Base-by-base conservation (phyloP, 805 yeast species). In the Myxozyma geophila region DNA sequence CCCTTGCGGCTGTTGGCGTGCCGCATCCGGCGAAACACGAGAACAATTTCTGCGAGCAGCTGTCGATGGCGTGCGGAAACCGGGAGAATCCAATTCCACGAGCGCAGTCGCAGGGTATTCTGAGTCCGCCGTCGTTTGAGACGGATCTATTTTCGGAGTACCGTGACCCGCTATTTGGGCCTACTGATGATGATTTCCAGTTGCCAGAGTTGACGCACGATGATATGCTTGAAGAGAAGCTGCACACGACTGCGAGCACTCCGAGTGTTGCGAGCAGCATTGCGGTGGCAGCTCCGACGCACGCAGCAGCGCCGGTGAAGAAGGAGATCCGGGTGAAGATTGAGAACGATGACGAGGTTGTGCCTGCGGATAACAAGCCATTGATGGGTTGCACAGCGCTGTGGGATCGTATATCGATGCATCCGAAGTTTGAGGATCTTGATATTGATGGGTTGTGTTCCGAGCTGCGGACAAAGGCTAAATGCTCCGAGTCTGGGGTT, bases 381-480 rank as follows among this genome's bases (percentile, higher is more conserved):
- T 51, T 60, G 85, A 63, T 89, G 77, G 85, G 85, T 72, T 95
- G 99, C 76, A 85, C 96, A 0, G 97, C 92, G 70, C 88, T 93
- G 15, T 95, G 99, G 99, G 98, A 93, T 76, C 83, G 98, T 73
- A 88, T 95, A 44, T 89, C 97, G 1, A 77, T 95, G 23, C 98
- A 95, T 80, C 98, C 99, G 40, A 85, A 88, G 74, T 95, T 92
- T 76, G 86, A 95, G 5, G 97, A 92, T 64, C 81, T 95, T 58
- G 99, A 95, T 75, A 92, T 95, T 68, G 98, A 93, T 74, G 96
- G 97, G 1, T 82, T 95, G 74, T 95, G 99, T 81, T 74, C 79
- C 50, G 99, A 95, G 78, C 82, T 95, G 74, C 89, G 93, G 77
- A 77, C 87, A 44, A 95, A 93, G 82, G 99, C 98, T 10, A 92